Conservation (phyloP, 495 filamentous ascomycete genomes). For the Hyaloscypha hepaticicola region DNA sequence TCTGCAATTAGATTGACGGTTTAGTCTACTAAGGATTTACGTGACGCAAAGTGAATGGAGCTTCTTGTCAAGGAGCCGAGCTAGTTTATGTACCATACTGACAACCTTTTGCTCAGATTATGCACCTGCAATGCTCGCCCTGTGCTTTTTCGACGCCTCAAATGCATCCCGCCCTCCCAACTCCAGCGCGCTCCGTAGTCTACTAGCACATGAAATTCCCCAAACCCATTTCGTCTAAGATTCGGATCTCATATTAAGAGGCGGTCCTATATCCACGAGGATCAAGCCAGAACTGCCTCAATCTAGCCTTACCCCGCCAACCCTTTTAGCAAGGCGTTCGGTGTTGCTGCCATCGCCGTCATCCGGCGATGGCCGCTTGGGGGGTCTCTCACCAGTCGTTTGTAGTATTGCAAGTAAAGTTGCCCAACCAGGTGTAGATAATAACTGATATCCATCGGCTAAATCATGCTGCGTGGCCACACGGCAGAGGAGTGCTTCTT, state of each 20-base stretch:
- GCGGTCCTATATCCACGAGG: constrained; percentile 26
- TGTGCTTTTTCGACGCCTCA: constrained; percentile 19
- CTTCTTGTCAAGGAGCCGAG: background rate
- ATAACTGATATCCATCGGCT: constrained; percentile 73
- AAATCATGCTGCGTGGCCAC: constrained; percentile 77
- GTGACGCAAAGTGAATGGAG: background rate
- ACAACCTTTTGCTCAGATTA: background rate
- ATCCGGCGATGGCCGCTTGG: constrained; percentile 68
- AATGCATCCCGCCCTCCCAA: background rate
- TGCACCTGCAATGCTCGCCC: background rate
- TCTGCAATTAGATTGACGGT: background rate
- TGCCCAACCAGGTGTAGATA: constrained; percentile 85
- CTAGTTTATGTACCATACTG: background rate
- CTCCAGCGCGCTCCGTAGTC: background rate
- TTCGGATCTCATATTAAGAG: constrained; percentile 1
- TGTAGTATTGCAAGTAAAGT: constrained; percentile 89
- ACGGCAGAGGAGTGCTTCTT: constrained; percentile 82
- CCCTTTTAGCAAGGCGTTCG: constrained; percentile 95
- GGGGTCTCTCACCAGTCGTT: constrained; percentile 94
- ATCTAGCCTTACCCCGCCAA: constrained; percentile 94
- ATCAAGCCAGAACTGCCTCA: constrained; percentile 27
- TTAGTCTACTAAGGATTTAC: background rate
- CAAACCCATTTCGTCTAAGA: background rate
- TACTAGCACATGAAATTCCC: background rate
- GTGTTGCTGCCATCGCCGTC: constrained; percentile 35